These are phyloP conservation scores for Ettlia oleoabundans DNA, from an alignment of 139 green algal genomes.

Conservation along the genomic window DNA sequence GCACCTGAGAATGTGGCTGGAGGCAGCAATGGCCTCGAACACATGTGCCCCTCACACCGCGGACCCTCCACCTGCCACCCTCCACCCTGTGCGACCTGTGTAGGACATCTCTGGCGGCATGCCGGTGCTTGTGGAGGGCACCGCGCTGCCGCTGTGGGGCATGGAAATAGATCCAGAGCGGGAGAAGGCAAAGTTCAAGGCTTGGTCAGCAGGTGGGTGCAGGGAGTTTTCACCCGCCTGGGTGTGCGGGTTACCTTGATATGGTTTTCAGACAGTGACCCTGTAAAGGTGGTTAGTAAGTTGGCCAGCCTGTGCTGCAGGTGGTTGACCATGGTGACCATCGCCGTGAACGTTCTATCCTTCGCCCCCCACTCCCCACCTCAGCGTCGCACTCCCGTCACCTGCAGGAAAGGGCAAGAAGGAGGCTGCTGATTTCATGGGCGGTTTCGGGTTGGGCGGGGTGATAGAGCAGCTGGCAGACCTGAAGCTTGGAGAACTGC, in stretches of 20 bases:
- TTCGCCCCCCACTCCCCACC: too few species aligned
- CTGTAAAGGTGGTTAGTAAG: too few species aligned
- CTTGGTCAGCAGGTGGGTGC: conserved; percentile 35
- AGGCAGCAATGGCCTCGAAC: too few species aligned
- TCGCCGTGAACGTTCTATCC: too few species aligned
- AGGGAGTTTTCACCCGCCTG: background rate
- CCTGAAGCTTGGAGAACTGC: conserved; percentile 95
- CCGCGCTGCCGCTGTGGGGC: conserved; percentile 90
- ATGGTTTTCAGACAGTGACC: too few species aligned
- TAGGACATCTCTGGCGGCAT: conserved; percentile 92
- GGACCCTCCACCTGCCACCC: too few species aligned
- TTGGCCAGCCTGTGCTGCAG: too few species aligned
- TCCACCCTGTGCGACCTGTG: background rate
- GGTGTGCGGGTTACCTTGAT: background rate
- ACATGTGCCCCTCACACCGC: too few species aligned
- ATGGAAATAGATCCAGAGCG: conserved; percentile 94
- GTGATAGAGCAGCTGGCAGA: conserved; percentile 86
- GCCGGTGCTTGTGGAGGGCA: conserved; percentile 90
- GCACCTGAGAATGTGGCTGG: too few species aligned
- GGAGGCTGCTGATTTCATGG: conserved; percentile 75
- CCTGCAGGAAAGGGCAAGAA: conserved; percentile 46
- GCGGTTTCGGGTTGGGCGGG: conserved; percentile 80
- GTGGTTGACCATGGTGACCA: too few species aligned
- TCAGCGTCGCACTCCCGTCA: background rate
- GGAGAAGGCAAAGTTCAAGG: conserved; percentile 66